Percentiles rank a stretch among this genome's conserved stretches.
Evolutionary conservation across 306 rosid genomes (phyloP).

Genomic region (Acmispon strigosus): DNA sequence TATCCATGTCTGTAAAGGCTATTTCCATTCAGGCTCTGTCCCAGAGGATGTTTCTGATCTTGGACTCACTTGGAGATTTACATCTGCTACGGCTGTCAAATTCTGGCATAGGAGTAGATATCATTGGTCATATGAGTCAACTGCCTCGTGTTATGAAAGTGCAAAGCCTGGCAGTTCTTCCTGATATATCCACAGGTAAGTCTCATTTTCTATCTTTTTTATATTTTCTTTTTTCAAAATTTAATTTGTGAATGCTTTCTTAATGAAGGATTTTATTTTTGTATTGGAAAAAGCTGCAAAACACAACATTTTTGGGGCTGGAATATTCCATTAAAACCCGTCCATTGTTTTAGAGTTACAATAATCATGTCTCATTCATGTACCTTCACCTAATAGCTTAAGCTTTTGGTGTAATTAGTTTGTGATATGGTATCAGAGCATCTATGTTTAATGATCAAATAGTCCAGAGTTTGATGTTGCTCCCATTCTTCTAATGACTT

Average conservation of each 20-base stretch:
- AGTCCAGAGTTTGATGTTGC: background rate
- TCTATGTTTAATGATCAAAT: background rate
- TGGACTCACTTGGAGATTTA: slow-evolving; percentile 77
- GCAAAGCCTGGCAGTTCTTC: slow-evolving; percentile 56
- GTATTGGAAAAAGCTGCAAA: background rate
- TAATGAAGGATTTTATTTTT: background rate
- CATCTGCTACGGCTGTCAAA: slow-evolving; percentile 52
- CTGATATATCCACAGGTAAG: slow-evolving; percentile 59
- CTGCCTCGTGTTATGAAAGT: slow-evolving; percentile 61
- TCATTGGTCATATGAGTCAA: slow-evolving; percentile 39
- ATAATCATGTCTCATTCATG: background rate
- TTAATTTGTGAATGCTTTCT: background rate
- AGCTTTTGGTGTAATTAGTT: background rate
- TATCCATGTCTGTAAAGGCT: slow-evolving; percentile 42
- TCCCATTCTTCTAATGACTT: background rate
- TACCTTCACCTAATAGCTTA: background rate
- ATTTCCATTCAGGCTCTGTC: slow-evolving; percentile 74
- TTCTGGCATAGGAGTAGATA: slow-evolving; percentile 48
- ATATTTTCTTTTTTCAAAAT: background rate
- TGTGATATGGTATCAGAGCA: background rate
- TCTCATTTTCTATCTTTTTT: slow-evolving; percentile 18
- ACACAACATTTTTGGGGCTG: background rate
- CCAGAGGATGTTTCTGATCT: slow-evolving; percentile 48
- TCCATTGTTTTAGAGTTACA: background rate
- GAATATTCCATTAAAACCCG: background rate